phyloP scores from a whole-genome alignment of 768 basidiomycete species.

The Rhodotorula graminis region DNA sequence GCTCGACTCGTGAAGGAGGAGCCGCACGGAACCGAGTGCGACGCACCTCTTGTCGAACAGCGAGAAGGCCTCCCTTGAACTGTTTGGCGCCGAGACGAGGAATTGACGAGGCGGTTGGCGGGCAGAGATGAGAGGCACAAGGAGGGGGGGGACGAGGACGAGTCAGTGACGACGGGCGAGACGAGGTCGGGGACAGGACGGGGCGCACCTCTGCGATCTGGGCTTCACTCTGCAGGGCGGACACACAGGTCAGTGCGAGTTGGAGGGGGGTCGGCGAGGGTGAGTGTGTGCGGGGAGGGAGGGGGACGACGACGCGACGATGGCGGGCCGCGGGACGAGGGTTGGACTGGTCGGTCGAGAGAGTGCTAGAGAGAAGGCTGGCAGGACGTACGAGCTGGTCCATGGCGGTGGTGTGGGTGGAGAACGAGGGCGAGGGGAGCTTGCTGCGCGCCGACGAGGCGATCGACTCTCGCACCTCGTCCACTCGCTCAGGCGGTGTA shows the following conservation, averaged over 20 bases:
- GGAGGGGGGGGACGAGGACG: background rate
- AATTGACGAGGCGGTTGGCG: too few species aligned
- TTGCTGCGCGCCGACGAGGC: too few species aligned
- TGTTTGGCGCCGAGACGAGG: constrained; percentile 51
- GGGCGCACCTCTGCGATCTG: constrained; percentile 34
- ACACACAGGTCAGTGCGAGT: too few species aligned
- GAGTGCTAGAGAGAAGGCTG: too few species aligned
- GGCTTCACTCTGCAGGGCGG: constrained; percentile 13
- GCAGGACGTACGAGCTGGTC: constrained; percentile 11
- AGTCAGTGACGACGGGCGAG: background rate
- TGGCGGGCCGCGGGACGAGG: background rate
- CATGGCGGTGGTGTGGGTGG: background rate
- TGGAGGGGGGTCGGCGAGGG: background rate
- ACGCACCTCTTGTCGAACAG: constrained; percentile 58
- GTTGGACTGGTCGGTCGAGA: background rate
- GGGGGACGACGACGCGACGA: background rate
- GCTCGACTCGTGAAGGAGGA: too few species aligned
- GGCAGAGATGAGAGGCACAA: background rate
- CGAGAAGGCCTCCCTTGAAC: constrained; percentile 98
- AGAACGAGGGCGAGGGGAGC: too few species aligned
- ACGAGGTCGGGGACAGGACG: background rate
- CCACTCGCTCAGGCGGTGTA: too few species aligned
- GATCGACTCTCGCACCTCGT: too few species aligned
- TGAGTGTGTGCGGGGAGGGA: background rate
- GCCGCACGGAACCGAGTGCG: background rate